phyloP scores from a whole-genome alignment of 1,284 basidiomycete genomes.

The Cryptococcus floricola region DNA sequence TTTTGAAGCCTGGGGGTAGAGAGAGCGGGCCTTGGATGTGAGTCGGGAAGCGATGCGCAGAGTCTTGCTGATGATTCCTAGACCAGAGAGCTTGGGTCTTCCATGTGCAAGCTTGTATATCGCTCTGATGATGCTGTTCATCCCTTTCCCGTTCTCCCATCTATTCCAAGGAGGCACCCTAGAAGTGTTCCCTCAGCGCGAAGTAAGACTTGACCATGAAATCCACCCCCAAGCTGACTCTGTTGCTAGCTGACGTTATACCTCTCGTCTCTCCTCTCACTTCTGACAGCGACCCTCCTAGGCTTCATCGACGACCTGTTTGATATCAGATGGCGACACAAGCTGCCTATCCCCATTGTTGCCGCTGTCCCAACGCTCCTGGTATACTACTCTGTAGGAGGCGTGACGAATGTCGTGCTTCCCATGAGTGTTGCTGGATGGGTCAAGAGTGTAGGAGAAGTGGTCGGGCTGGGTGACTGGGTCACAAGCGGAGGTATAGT shows the following conservation, averaged over 20 bases:
- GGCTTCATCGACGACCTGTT: conserved; percentile 98
- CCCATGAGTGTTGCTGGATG: conserved; percentile 71
- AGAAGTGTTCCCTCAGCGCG: conserved; percentile 75
- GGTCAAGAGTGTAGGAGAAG: conserved; percentile 43
- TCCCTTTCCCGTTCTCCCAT: conserved; percentile 81
- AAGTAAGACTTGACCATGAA: conserved; percentile 54
- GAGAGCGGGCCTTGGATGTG: conserved; percentile 57
- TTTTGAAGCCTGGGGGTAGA: conserved; percentile 64
- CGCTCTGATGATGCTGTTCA: conserved; percentile 75
- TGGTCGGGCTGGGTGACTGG: conserved; percentile 25
- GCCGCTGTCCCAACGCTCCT: conserved; percentile 90
- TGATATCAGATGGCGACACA: conserved; percentile 98
- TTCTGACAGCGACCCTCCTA: conserved; percentile 86
- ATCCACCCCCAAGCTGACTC: conserved; percentile 7
- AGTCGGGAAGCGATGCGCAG: conserved; percentile 41
- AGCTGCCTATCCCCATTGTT: conserved; percentile 93
- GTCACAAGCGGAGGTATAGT: conserved; percentile 60
- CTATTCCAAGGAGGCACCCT: conserved; percentile 51
- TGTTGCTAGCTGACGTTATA: conserved; percentile 73
- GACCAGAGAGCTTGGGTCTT: conserved; percentile 89
- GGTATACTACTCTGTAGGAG: conserved; percentile 92
- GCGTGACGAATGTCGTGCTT: conserved; percentile 90
- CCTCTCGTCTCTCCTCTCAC: conserved; percentile 82
- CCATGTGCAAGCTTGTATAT: conserved; percentile 88
- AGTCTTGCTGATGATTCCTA: conserved; percentile 38